Evolutionary conservation across 192 early-diverging fungal species (phyloP), one percentile per base, ranked within the genome.

Genomic region (Podochytrium sp.): DNA sequence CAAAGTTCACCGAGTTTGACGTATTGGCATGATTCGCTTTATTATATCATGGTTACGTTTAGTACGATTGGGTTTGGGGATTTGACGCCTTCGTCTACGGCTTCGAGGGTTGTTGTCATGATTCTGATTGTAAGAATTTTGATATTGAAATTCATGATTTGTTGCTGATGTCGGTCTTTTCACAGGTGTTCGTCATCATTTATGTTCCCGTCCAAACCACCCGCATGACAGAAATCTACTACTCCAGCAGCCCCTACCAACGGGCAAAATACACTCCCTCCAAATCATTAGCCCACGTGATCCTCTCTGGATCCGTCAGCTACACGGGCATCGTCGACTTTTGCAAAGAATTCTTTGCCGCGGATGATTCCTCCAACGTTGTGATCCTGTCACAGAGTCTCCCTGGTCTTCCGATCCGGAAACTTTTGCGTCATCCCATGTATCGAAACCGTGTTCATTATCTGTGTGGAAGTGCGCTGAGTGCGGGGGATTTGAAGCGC

Each of bases 11-110:
- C 81, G 2, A 75, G 68, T 30, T 60, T 86, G 30, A 63, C 35
- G 18, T 79, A 76, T 47, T 86, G 85, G 85, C 85, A 86, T 50
- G 85, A 86, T 62, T 78, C 77, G 53, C 69, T 86, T 52, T 86
- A 86, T 58, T 86, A 86, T 57, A 86, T 86, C 57, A 84, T 86
- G 82, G 85, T 86, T 14, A 84, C 80, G 0, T 84, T 86, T 76
- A 78, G 80, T 51, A 86, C 85, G 2, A 86, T 86, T 53, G 85
- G 85, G 2, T 86, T 86, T 73, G 85, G 85, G 7, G 85, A 86
- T 53, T 71, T 86, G 25, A 84, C 85, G 0, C 85, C 85, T 4
- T 73, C 76, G 2, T 81, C 82, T 2, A 78, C 74, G n/a, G 73
- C 79, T 12, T 84, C 82, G 0, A 76, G 85, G 10, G 61, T 86